Base-by-base conservation (phyloP, 2,329 filamentous ascomycete species). In the Aspergillus tanneri region DNA sequence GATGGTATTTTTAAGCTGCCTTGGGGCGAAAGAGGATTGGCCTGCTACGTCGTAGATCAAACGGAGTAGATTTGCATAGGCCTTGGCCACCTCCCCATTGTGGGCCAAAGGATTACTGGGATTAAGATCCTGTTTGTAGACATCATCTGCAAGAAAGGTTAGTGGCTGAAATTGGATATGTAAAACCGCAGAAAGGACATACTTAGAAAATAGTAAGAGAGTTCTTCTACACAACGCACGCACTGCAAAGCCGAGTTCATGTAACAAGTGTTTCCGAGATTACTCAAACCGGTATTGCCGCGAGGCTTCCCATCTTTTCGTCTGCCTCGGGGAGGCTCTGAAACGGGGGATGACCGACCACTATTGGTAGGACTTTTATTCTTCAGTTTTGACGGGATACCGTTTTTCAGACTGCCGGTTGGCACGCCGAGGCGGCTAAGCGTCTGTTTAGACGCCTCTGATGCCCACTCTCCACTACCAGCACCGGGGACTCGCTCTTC, bases 181-280 rank as follows among this genome's bases (percentile, higher is more conserved):
- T 6, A 27, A 25, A 11, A 24, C 16, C 9, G 40, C 14, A 10
- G 8, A 38, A 2, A 36, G 23, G 10, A 62, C 57, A 40, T 50
- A 71, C 76, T 70, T 66, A 96, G 71, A 69, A 99, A 97, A 69
- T 96, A 99, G 62, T 90, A 85, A 4, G 90, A 92, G 55, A 99
- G 74, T 69, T 99, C 93, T 64, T 96, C 89, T 0, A 96, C 90
- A 59, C 89, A 95, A 42, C 92, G 85, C 43, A 99, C 83, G 67
- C 93, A 99, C 67, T 99, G 93, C 46, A 97, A 77, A 8, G 93
- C 93, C 18, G 92, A 96, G 70, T 97, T 97, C 91, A 97, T 96
- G 73, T 99, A 99, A 72, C 93, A 99, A 0, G 93, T 97, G 63
- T 99, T 99, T 40, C 93, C 93, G 11, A 99, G 75, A 63, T 99